These are phyloP conservation scores for Coemansia sp. DNA, from an alignment of 192 early-diverging fungal genomes.

Conservation along the genomic window DNA sequence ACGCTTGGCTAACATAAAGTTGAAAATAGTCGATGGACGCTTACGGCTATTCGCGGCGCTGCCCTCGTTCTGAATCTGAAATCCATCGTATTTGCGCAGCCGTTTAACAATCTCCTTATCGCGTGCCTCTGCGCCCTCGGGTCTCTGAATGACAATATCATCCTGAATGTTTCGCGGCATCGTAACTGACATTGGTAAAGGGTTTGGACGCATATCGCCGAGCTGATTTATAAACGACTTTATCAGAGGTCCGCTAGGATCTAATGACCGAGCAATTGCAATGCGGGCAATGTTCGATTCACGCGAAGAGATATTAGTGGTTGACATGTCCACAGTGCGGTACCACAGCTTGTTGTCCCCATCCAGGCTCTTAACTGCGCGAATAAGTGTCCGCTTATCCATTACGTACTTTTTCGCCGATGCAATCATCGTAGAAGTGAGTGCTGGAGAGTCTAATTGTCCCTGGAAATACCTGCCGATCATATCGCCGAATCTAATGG, in stretches of 20 bases:
- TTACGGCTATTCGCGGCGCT: neutral
- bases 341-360: conserved; percentile 12
- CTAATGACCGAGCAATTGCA: conserved; percentile 16
- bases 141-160: conserved; percentile 9
- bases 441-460: conserved; percentile 1
- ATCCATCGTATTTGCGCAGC: neutral
- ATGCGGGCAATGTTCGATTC: conserved; percentile 2
- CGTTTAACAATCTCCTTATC: conserved; percentile 7
- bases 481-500: conserved; percentile 2
- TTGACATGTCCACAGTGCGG: neutral
- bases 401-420: conserved; percentile 7
- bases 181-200: neutral
- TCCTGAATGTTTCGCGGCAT: conserved; percentile 4
- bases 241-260: conserved; percentile 23
- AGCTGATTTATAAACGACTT: conserved; percentile 24
- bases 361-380: conserved; percentile 17
- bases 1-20: conserved; percentile 8
- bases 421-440: conserved; percentile 8
- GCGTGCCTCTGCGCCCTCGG: conserved; percentile 28
- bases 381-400: conserved; percentile 39
- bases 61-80: neutral
- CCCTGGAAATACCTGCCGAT: conserved; percentile 9
- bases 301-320: neutral
- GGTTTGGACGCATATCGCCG: conserved; percentile 14
- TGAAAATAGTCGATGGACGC: neutral